Evolutionary conservation across 2,329 filamentous ascomycete species (phyloP), one percentile per base, ranked within the genome.

Genomic region (Orbilia oligospora): DNA sequence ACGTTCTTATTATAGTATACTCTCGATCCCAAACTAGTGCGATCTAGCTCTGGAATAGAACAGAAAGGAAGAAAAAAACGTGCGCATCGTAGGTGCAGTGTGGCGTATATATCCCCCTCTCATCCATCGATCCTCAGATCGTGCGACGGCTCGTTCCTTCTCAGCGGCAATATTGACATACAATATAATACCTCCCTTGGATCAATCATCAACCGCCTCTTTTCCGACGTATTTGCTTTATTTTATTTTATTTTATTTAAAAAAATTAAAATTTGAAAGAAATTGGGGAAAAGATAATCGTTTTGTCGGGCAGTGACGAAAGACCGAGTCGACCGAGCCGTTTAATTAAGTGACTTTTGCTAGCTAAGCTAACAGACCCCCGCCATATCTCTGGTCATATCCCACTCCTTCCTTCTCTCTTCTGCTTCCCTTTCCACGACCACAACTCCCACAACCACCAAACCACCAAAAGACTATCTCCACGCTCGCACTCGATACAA

Each of bases 401-500:
- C 46, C 41, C 46, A 20, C 41, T 69, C 65, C 51, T 55, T 48
- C 51, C 49, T 30, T 65, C 44, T 49, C 44, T 36, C n/a, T 16
- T 49, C 30, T 53, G 12, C 58, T 65, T 58, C 51, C 49, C 49
- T 30, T 61, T 41, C 53, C 71, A 38, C 46, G 44, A 49, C 24
- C 38, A 48, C 41, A 41, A 14, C 16, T 41, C 20, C 33, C 18
- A 33, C 14, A 63, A 48, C 58, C 51, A 61, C 58, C 18, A 36
- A 36, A 4, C n/a, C n/a, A 38, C 30, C 38, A 41, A 14, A n/a
- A 36, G 8, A 41, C 38, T 51, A 16, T 61, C 38, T 63, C 24
- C 44, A 46, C 61, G 20, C 33, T 56, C 70, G 41, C 48, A 64
- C 55, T n/a, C 27, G 49, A 63, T 49, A 48, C 48, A 51, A 22